Evolutionary conservation across 2,329 filamentous ascomycete species (phyloP).

Genomic region (Claviceps citrina): DNA sequence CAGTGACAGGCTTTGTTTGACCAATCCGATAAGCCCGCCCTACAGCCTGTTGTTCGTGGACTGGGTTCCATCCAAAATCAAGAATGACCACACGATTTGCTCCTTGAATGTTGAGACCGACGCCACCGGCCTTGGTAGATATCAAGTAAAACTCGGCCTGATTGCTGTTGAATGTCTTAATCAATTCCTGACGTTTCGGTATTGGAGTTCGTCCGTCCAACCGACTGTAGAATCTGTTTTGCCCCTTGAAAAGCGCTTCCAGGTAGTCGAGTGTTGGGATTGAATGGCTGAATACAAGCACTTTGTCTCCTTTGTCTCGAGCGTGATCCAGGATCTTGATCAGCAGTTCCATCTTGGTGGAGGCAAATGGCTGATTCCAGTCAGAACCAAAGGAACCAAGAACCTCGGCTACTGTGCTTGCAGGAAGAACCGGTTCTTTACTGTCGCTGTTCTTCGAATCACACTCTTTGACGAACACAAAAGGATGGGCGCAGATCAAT

Average conservation of each 20-base stretch:
- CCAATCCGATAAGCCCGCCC: conserved; percentile 76
- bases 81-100: conserved; percentile 80
- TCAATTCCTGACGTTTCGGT: conserved; percentile 40
- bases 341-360: conserved; percentile 55
- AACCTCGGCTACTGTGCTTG: conserved; percentile 14
- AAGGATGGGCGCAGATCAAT: conserved; percentile 38
- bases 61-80: conserved; percentile 69
- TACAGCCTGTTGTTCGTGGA: conserved; percentile 72
- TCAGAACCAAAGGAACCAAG: conserved; percentile 24
- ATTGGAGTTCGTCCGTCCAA: conserved; percentile 54
- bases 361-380: conserved; percentile 35
- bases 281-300: conserved; percentile 67
- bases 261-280: conserved; percentile 56
- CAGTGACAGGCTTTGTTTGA: conserved; percentile 64
- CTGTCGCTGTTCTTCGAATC: conserved; percentile 1
- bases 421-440: conserved; percentile 11
- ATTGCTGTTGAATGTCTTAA: conserved; percentile 53
- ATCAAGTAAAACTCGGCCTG: conserved; percentile 54
- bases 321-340: conserved; percentile 53
- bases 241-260: conserved; percentile 34
- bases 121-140: conserved; percentile 66
- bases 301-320: conserved; percentile 48
- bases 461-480: conserved; percentile 24
- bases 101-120: conserved; percentile 69
- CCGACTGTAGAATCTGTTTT: conserved; percentile 34